Conservation (phyloP, 345 rosid species). For the Euphorbia peplus region DNA sequence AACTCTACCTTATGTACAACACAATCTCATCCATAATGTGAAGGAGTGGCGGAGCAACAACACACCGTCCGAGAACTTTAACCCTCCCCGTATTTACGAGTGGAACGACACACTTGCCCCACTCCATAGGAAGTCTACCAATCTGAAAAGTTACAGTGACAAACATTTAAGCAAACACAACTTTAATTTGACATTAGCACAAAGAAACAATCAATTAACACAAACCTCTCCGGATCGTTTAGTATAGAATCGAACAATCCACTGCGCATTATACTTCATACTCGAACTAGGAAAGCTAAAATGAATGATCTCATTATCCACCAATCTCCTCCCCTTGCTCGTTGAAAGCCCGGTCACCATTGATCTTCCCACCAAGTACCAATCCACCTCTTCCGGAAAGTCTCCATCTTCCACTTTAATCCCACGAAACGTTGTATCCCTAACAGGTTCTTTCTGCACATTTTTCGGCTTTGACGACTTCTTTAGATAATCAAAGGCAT, state of each 20-base stretch:
- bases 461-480: background rate
- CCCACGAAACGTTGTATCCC: constrained; percentile 25
- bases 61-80: constrained; percentile 43
- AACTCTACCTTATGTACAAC: constrained; percentile 42
- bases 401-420: constrained; percentile 42
- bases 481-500: background rate
- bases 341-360: constrained; percentile 55
- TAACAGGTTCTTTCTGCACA: constrained; percentile 15
- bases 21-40: constrained; percentile 47
- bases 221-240: constrained; percentile 53
- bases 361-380: constrained; percentile 58
- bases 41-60: constrained; percentile 43
- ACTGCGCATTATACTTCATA: constrained; percentile 23
- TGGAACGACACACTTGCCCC: constrained; percentile 46
- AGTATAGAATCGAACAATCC: constrained; percentile 62
- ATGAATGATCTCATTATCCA: constrained; percentile 50
- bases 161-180: background rate
- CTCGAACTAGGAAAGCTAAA: constrained; percentile 34
- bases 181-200: background rate
- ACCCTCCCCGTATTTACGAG: constrained; percentile 43
- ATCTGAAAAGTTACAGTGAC: constrained; percentile 26
- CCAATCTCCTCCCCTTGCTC: constrained; percentile 51
- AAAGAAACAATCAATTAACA: background rate
- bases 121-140: constrained; percentile 60
- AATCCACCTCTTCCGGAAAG: constrained; percentile 46